These are phyloP conservation scores for Lentinula lateritia DNA, from an alignment of 768 basidiomycete genomes.

Conservation along the genomic window DNA sequence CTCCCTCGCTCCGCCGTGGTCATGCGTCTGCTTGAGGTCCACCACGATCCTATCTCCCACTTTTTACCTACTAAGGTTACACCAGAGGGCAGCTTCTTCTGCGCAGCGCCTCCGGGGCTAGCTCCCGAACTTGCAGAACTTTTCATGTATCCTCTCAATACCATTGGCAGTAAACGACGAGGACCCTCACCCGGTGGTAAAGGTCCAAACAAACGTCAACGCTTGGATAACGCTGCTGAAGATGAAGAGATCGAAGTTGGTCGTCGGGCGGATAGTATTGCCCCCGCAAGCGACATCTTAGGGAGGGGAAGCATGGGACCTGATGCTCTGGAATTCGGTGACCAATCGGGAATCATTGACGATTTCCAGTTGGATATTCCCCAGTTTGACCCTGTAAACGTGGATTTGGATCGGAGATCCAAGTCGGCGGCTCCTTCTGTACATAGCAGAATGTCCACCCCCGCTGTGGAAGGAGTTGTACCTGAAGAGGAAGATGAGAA, in stretches of 20 bases:
- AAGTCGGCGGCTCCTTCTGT: slow-evolving; percentile 52
- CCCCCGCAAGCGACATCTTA: slow-evolving; percentile 51
- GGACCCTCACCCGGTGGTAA: slow-evolving; percentile 53
- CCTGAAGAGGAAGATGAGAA: slow-evolving; percentile 56
- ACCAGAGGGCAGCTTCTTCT: slow-evolving; percentile 69
- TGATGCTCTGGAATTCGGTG: slow-evolving; percentile 58
- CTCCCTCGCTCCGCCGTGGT: slow-evolving; percentile 81
- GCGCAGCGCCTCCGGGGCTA: slow-evolving; percentile 79
- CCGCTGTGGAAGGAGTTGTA: slow-evolving; percentile 47
- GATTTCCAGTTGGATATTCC: slow-evolving; percentile 72
- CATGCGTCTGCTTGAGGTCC: slow-evolving; percentile 82
- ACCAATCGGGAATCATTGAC: slow-evolving; percentile 49
- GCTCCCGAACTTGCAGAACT: slow-evolving; percentile 77
- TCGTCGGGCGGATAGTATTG: slow-evolving; percentile 61
- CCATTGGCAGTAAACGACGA: slow-evolving; percentile 51
- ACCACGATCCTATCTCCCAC: slow-evolving; percentile 76
- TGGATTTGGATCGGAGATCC: slow-evolving; percentile 32
- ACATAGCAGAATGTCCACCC: slow-evolving; percentile 62
- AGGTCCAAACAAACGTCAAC: slow-evolving; percentile 53
- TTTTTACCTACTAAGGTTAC: slow-evolving; percentile 82
- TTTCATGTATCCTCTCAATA: slow-evolving; percentile 72
- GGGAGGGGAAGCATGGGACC: slow-evolving; percentile 52
- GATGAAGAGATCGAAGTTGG: slow-evolving; percentile 69
- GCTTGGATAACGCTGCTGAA: slow-evolving; percentile 45
- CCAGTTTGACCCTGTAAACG: slow-evolving; percentile 38